Base-by-base conservation (phyloP, 2,329 filamentous ascomycete species). In the Ceratocystis ficicola region DNA sequence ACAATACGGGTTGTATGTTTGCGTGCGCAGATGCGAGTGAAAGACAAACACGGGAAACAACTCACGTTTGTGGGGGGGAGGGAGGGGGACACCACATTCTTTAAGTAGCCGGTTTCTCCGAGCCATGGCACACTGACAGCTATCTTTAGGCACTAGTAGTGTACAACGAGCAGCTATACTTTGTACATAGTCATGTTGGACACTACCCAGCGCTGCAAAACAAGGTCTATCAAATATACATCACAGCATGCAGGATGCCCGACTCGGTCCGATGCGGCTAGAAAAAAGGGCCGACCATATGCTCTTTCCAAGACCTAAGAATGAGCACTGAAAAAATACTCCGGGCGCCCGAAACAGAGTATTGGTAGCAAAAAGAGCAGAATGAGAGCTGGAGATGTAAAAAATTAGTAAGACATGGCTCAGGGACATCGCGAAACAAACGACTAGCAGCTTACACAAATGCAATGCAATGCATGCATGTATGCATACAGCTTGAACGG, bases 251-350 rank as follows among this genome's bases (percentile, higher is more conserved):
- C 55, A 36, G 55, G 55, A 63, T 30, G 61, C 61, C 61, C 61
- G 61, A 63, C 61, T 63, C 61, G 61, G 61, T 46, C 41, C 61
- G 61, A 63, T 63, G 61, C 46, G 41, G 41, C 61, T 41, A 63
- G 7, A 7, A 48, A 50, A 46, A 59, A 36, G 20, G 12, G 28
- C 25, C 48, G 48, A 15, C 3, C 25, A 28, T 52, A 50, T 20
- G 6, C 12, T 30, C 20, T 15, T 5, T n/a, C 10, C 17, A 36
- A 4, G 7, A 10, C 17, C 6, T 17, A 59, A 55, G 25, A 25
- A 25, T 15, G 64, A n/a, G 30, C 36, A 41, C 36, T 41, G 36
- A 15, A 32, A 20, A 36, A 46, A 48, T 48, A 25, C 60, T 48
- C 41, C n/a, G 22, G 15, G 48, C 48, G 48, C 17, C 20, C 22